These are phyloP conservation scores for Trichaptum fuscoviolaceum DNA, from an alignment of 768 basidiomycete species.

Conservation along the genomic window DNA sequence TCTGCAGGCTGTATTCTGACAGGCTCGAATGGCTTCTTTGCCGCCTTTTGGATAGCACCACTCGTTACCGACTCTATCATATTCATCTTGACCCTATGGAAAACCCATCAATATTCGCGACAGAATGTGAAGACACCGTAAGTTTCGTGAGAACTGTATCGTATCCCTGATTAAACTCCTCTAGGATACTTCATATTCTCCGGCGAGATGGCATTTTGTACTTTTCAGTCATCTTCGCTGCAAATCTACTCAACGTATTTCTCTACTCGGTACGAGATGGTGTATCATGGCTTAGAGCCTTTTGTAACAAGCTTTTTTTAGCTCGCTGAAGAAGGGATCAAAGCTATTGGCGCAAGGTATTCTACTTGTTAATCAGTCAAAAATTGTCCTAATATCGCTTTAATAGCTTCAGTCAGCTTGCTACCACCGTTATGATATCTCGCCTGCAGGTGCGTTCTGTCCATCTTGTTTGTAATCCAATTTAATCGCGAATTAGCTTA, in stretches of 20 bases:
- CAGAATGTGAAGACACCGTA: neutral
- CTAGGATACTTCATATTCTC: neutral
- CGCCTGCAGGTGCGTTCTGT: neutral
- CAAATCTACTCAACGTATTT: neutral
- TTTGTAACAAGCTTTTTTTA: neutral
- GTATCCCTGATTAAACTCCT: neutral
- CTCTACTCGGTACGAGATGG: neutral
- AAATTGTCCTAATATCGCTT: neutral
- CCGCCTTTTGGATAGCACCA: neutral
- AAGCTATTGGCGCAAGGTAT: neutral
- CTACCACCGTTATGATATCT: neutral
- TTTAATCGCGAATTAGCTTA: neutral
- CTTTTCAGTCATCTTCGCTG: neutral
- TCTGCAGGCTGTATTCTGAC: neutral
- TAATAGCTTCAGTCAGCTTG: neutral
- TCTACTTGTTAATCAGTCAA: neutral
- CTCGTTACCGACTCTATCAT: neutral
- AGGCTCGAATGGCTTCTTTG: neutral
- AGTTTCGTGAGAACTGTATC: neutral
- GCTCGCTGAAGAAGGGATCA: neutral
- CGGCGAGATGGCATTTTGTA: neutral
- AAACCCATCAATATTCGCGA: neutral
- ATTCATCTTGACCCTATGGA: neutral
- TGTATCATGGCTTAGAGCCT: neutral
- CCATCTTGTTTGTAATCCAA: no score